Percentiles rank a stretch among this genome's conserved stretches.
phyloP scores from a whole-genome alignment of 306 rosid species.

The Oxytropis ochrocephala region DNA sequence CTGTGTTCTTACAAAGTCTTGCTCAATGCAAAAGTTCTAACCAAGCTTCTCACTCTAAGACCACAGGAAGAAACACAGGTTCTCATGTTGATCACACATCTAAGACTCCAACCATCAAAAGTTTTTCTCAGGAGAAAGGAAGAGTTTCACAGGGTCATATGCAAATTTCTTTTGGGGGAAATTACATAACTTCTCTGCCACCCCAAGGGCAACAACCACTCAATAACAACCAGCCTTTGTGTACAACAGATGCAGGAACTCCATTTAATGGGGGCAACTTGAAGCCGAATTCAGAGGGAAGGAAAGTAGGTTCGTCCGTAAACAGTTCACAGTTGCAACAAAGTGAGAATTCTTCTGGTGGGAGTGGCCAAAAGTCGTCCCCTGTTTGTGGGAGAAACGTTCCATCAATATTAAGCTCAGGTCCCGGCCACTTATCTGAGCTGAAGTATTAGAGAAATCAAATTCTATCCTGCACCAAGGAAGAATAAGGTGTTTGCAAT shows the following conservation, averaged over 20 bases:
- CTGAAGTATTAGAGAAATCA: slow-evolving; percentile 36
- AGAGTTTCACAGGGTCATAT: slow-evolving; percentile 43
- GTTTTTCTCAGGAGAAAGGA: slow-evolving; percentile 40
- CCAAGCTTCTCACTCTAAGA: slow-evolving; percentile 40
- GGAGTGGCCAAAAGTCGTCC: slow-evolving; percentile 38
- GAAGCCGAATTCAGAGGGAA: slow-evolving; percentile 21
- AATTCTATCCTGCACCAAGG: neutral
- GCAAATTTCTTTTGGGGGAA: slow-evolving; percentile 65
- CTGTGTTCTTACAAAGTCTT: slow-evolving; percentile 36
- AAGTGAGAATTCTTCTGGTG: slow-evolving; percentile 30
- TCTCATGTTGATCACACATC: slow-evolving; percentile 29
- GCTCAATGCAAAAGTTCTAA: slow-evolving; percentile 31
- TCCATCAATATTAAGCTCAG: slow-evolving; percentile 43
- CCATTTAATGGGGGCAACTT: slow-evolving; percentile 15
- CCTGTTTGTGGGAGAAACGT: slow-evolving; percentile 51
- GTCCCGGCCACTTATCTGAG: slow-evolving; percentile 46
- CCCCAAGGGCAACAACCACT: slow-evolving; percentile 29
- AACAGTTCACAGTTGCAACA: slow-evolving; percentile 32
- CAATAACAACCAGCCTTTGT: slow-evolving; percentile 23
- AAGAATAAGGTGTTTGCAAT: neutral
- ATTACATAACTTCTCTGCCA: slow-evolving; percentile 32
- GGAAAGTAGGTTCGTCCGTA: slow-evolving; percentile 26
- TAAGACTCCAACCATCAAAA: slow-evolving; percentile 23
- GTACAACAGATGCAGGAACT: slow-evolving; percentile 16
- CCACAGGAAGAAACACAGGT: slow-evolving; percentile 26